phyloP scores from a whole-genome alignment of 2,329 filamentous ascomycete genomes.

The Colletotrichum sp. region DNA sequence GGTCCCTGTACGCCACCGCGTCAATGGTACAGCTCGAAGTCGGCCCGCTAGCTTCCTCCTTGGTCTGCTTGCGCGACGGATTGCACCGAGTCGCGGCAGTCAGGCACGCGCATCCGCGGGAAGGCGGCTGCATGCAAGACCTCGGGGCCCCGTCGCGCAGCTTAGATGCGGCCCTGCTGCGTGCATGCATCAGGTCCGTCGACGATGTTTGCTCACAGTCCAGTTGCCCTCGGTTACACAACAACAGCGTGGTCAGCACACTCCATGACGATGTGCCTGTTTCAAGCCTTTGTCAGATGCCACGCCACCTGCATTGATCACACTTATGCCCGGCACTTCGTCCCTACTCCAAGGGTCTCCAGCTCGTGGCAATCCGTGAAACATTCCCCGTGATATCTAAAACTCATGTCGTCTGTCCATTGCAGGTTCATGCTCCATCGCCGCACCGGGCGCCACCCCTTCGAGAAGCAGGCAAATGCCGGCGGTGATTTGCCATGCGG shows the following conservation, averaged over 20 bases:
- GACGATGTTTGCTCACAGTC: background rate
- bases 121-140: background rate
- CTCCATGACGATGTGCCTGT: background rate
- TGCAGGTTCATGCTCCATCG: background rate
- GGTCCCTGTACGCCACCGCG: background rate
- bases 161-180: background rate
- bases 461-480: background rate
- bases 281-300: constrained; percentile 7
- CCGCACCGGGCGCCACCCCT: background rate
- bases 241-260: background rate
- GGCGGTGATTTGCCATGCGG: background rate
- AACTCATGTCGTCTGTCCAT: background rate
- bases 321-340: background rate
- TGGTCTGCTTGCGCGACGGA: background rate
- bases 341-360: background rate
- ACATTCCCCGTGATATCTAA: background rate
- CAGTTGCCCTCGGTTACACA: background rate
- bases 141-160: background rate
- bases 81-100: background rate
- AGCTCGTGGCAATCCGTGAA: background rate
- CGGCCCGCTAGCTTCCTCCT: background rate
- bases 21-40: background rate
- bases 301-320: background rate
- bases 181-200: background rate
- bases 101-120: background rate